Evolutionary conservation across 768 basidiomycete genomes (phyloP).

Genomic region (Leucogyrophana mollusca): DNA sequence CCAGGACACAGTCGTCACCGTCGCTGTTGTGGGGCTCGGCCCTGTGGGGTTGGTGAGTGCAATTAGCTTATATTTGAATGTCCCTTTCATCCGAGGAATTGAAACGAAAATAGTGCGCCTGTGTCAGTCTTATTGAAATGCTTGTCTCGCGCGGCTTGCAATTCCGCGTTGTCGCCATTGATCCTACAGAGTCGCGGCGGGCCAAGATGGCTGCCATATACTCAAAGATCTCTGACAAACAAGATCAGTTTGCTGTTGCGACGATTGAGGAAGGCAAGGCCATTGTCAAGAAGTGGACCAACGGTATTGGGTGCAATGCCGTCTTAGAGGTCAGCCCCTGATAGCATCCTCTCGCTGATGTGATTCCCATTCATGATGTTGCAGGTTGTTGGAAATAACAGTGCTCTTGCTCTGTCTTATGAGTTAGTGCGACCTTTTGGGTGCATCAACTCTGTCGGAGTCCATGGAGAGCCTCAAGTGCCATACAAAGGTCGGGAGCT

Average conservation of each 20-base stretch:
- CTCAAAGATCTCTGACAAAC: slow-evolving; percentile 45
- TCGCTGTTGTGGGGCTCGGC: slow-evolving; percentile 74
- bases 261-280: slow-evolving; percentile 51
- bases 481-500: slow-evolving; percentile 56
- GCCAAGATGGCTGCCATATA: slow-evolving; percentile 62
- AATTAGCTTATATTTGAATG: slow-evolving; percentile 1
- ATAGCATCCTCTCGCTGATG: no score
- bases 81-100: no score
- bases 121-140: slow-evolving; percentile 62
- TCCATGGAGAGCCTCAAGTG: slow-evolving; percentile 53
- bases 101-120: slow-evolving; percentile 45
- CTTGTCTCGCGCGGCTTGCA: slow-evolving; percentile 43
- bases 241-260: slow-evolving; percentile 42
- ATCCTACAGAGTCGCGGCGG: slow-evolving; percentile 55
- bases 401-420: slow-evolving; percentile 63
- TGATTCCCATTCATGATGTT: not conserved
- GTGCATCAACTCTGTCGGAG: slow-evolving; percentile 71
- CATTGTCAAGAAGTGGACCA: slow-evolving; percentile 51
- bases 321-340: slow-evolving; percentile 58
- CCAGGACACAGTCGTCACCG: slow-evolving; percentile 52
- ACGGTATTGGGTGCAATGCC: slow-evolving; percentile 57
- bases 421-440: slow-evolving; percentile 76
- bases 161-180: slow-evolving; percentile 63
- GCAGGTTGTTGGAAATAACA: slow-evolving; percentile 70
- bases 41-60: slow-evolving; percentile 67